Evolutionary conservation across 2,329 filamentous ascomycete genomes (phyloP), one percentile per base, ranked within the genome.

Genomic region (Trichoderma pleuroti): DNA sequence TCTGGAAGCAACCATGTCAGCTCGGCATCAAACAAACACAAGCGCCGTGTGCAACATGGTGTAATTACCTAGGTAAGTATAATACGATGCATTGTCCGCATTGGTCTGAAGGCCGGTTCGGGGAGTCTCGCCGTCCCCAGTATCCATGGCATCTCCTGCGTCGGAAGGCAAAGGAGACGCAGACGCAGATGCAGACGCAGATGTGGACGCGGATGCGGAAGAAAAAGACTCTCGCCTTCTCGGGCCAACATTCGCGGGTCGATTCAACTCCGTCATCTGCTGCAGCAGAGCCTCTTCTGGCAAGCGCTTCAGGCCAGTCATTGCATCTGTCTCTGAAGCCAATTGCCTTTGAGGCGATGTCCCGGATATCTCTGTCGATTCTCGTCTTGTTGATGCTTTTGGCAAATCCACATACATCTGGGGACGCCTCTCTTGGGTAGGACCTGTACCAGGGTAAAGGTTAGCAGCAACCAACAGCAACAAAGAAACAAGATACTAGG

Each of bases 281-380:
- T 65, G 73, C 10, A 66, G 32, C 1, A 73, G 70, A 28, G 67
- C 72, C 28, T 72, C 74, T 59, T 78, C 74, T 30, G 75, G 74
- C 68, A 74, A 74, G 56, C 73, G 74, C 26, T 63, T 73, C 12
- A 74, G 72, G 32, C 14, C 14, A 10, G 24, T 14, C 14, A 49
- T 66, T 30, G 24, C 46, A 7, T 63, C 59, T 24, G 46, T 59
- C 11, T n/a, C 56, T 59, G 56, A n/a, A 21, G 30, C 18, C 54
- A 32, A 32, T 32, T 28, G 54, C 28, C 6, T 30, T 30, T 57
- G 26, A 21, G 42, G 42, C 11, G 54, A 57, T 18, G n/a, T 9
- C n/a, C 12, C 32, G 12, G 18, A n/a, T 24, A 5, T 28, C 39
- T 60, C 52, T 56, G 24, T n/a, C 26, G 56, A 46, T 39, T 56